Percentiles rank a stretch among this genome's conserved stretches.
Conservation (phyloP, 345 rosid genomes). For the Eucalyptus cloeziana region DNA sequence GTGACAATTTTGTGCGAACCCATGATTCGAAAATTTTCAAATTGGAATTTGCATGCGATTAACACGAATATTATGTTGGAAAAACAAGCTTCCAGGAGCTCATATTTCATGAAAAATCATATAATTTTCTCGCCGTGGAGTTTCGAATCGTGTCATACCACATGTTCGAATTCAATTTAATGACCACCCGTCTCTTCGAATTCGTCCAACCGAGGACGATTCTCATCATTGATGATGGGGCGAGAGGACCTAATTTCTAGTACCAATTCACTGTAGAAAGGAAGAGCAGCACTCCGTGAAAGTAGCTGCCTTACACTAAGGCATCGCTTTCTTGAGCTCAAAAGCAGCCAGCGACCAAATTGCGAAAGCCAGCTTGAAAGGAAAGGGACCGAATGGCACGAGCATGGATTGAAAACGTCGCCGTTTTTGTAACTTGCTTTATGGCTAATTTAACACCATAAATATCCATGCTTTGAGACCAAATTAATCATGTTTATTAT, state of each 20-base stretch:
- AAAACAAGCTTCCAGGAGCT: background rate
- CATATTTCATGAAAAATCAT: background rate
- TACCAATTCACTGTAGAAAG: background rate
- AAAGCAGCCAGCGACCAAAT: background rate
- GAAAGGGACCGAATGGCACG: background rate
- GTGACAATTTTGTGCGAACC: background rate
- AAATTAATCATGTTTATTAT: background rate
- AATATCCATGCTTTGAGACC: background rate
- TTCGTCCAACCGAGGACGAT: background rate
- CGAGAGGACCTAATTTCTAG: background rate
- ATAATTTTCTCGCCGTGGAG: background rate
- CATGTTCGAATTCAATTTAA: background rate
- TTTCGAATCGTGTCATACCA: accelerated
- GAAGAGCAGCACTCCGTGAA: background rate
- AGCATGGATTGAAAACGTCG: background rate
- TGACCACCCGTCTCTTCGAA: background rate
- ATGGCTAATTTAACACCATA: background rate
- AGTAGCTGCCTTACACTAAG: background rate
- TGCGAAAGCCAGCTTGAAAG: background rate
- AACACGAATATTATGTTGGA: background rate
- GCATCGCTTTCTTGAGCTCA: background rate
- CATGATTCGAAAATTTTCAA: background rate
- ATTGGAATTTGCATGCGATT: background rate
- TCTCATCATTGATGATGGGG: background rate
- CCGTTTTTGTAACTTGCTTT: background rate